Conservation (phyloP, 306 rosid species). For the Fagus crenata region DNA sequence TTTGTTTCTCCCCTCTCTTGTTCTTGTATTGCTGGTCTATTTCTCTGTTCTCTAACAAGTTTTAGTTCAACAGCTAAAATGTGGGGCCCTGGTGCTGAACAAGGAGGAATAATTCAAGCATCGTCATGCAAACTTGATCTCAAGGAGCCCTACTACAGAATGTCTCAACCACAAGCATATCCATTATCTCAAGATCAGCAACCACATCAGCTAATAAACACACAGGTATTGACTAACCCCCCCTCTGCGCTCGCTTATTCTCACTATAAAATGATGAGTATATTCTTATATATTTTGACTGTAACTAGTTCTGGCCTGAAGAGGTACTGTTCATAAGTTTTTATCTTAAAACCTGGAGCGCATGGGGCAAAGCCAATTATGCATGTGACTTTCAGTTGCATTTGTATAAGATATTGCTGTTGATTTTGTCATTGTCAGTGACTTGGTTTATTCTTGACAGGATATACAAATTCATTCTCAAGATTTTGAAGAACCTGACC, state of each 20-base stretch:
- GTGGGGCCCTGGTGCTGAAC: constrained; percentile 99
- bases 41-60: constrained; percentile 31
- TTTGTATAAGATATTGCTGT: neutral
- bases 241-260: neutral
- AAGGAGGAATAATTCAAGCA: constrained; percentile 87
- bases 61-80: constrained; percentile 60
- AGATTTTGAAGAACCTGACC: constrained; percentile 72
- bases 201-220: constrained; percentile 51
- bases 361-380: constrained; percentile 5
- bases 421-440: neutral
- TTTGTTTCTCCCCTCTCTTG: constrained; percentile 28
- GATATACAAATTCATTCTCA: constrained; percentile 65
- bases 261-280: too few species aligned
- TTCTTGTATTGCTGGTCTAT: constrained; percentile 11
- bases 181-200: constrained; percentile 77
- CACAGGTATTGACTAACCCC: constrained; percentile 49
- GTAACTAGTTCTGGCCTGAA: neutral
- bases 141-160: constrained; percentile 96
- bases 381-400: neutral
- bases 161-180: constrained; percentile 93
- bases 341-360: neutral
- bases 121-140: constrained; percentile 94
- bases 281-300: too few species aligned
- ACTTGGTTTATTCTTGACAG: constrained; percentile 37
- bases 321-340: neutral